phyloP scores from a whole-genome alignment of 352 stramenopile species.

The Pelagophyceae sp. region DNA sequence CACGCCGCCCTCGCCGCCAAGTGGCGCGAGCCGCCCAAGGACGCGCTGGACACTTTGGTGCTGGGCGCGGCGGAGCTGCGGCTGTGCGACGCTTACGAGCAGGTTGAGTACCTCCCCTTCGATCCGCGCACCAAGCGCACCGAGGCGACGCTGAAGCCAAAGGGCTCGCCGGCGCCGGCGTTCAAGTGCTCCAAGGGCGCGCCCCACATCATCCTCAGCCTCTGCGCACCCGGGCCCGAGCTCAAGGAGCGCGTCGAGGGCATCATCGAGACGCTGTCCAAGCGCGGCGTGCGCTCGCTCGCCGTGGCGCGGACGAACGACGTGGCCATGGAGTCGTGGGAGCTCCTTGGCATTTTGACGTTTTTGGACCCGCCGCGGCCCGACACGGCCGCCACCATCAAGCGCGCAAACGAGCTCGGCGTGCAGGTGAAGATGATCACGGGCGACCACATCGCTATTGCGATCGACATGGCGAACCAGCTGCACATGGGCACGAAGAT shows the following conservation, averaged over 20 bases:
- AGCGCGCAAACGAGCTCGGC: conserved; percentile 71
- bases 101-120: conserved; percentile 28
- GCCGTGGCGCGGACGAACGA: conserved; percentile 64
- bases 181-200: conserved; percentile 89
- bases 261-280: conserved; percentile 74
- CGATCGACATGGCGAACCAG: conserved; percentile 69
- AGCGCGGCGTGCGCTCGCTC: conserved; percentile 69
- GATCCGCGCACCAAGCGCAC: conserved; percentile 67
- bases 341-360: conserved; percentile 82
- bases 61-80: conserved; percentile 40
- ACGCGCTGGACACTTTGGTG: conserved; percentile 83
- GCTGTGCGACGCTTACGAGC: conserved; percentile 35
- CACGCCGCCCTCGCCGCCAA: conserved; percentile 84
- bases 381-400: conserved; percentile 85
- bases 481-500: conserved; percentile 35
- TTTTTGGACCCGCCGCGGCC: conserved; percentile 88
- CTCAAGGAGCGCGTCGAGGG: conserved; percentile 67
- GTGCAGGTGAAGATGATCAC: conserved; percentile 95
- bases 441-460: conserved; percentile 83
- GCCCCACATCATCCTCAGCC: conserved; percentile 76
- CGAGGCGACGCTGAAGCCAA: conserved; percentile 74
- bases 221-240: conserved; percentile 58
- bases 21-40: conserved; percentile 79
- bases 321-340: conserved; percentile 11
- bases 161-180: conserved; percentile 57